Conservation (phyloP, 2,329 filamentous ascomycete genomes). For the Cadophora sp. region DNA sequence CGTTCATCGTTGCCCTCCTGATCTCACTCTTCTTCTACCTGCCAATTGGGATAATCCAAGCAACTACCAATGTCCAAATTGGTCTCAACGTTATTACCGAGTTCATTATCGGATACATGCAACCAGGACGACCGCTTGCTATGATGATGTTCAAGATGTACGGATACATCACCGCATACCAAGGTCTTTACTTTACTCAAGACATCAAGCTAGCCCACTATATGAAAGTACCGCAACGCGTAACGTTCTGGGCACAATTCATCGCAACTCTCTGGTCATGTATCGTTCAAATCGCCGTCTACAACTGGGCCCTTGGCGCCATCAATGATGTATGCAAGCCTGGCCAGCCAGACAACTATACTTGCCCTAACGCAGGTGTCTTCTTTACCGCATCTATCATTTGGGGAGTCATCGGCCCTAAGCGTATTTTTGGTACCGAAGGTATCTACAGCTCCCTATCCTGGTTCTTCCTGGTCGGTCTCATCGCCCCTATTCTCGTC, state of each 20-base stretch:
- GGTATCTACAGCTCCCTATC: slow-evolving; percentile 69
- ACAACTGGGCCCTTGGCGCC: slow-evolving; percentile 65
- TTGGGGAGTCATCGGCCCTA: slow-evolving; percentile 76
- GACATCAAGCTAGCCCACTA: slow-evolving; percentile 60
- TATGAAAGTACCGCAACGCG: slow-evolving; percentile 66
- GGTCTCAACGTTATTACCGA: slow-evolving; percentile 57
- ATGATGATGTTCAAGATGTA: slow-evolving; percentile 85
- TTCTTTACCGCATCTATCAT: slow-evolving; percentile 74
- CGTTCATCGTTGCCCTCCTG: slow-evolving; percentile 42
- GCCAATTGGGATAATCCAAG: slow-evolving; percentile 50
- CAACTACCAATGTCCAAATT: slow-evolving; percentile 56
- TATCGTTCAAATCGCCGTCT: slow-evolving; percentile 68
- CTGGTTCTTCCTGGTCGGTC: slow-evolving; percentile 76
- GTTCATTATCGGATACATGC: slow-evolving; percentile 56
- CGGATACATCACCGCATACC: slow-evolving; percentile 56
- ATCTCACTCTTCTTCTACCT: slow-evolving; percentile 42
- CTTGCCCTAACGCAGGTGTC: slow-evolving; percentile 55
- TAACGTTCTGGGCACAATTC: slow-evolving; percentile 71
- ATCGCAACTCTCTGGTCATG: slow-evolving; percentile 71
- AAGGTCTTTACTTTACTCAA: slow-evolving; percentile 54
- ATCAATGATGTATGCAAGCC: slow-evolving; percentile 69
- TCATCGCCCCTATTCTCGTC: slow-evolving; percentile 65
- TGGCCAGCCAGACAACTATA: slow-evolving; percentile 59
- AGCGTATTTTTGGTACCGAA: slow-evolving; percentile 67
- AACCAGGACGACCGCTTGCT: slow-evolving; percentile 66